Evolutionary conservation across 352 stramenopile genomes (phyloP), one percentile per base, ranked within the genome.

Genomic region (Saprolegnia diclina): DNA sequence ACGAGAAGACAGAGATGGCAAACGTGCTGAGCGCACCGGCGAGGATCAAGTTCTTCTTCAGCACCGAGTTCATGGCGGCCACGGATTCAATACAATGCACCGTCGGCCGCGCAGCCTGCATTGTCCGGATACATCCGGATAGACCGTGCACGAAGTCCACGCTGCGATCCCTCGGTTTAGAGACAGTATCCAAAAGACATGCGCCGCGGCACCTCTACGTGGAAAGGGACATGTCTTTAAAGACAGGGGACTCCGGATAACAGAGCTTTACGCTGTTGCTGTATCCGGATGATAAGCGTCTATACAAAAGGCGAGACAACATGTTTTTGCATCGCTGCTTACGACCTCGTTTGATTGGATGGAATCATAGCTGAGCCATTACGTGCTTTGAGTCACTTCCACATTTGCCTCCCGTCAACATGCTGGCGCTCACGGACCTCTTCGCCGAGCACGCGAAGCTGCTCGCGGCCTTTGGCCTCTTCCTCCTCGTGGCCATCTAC

Each of bases 41-140:
- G 56, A 91, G 69, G 63, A 90, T 77, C 38, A 91, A 75, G 77
- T 93, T 93, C 77, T 90, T 91, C 35, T 69, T 69, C 9, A 61
- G 32, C 46, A 62, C 45, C 11, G 63, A 29, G 21, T 69, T 69
- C 57, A 66, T 66, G n/a, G 19, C 16, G 7, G 56, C 42, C 42
- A 48, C 42, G 63, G 63, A 61, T 35, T 35, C 29, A 59, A 59
- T 42, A 24, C 13, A 59, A 59, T 59, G 45, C 21, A 24, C 11
- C 16, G 24, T 65, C n/a, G 13, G 16, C 13, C 40, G 19, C 9
- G n/a, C 61, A 11, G 44, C 26, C 22, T 19, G 19, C 26, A n/a
- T 24, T 18, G 24, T 63, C 62, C 62, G 62, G 45, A 68, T 68
- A 68, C 35, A 16, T 26, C 19, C 52, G 13, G 42, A n/a, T 48